Percentiles rank a stretch among this genome's conserved stretches.
phyloP scores from a whole-genome alignment of 345 rosid species.

The Eucalyptus tenuipes region DNA sequence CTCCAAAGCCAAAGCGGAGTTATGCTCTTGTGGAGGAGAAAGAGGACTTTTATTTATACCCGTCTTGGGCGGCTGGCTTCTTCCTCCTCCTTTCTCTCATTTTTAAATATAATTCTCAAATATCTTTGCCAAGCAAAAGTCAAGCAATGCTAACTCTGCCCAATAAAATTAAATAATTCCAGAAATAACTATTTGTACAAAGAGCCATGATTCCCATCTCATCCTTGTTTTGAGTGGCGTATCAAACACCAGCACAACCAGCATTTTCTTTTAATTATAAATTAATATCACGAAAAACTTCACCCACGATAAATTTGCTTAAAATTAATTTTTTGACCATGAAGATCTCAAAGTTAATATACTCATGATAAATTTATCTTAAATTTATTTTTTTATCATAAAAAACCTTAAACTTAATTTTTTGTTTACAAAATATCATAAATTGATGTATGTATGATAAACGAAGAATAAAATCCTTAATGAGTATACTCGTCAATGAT shows the following conservation, averaged over 20 bases:
- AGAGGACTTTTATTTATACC: not conserved
- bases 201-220: not conserved
- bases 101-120: not conserved
- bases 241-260: not conserved
- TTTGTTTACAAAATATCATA: too few relatives aligned
- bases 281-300: too few relatives aligned
- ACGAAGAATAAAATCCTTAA: too few relatives aligned
- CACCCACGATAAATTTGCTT: accelerated
- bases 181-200: not conserved
- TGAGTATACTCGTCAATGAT: accelerated
- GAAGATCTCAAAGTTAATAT: too few relatives aligned
- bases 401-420: too few relatives aligned
- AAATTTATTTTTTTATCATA: too few relatives aligned
- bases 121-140: not conserved
- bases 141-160: not conserved
- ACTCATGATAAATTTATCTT: too few relatives aligned
- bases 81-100: not conserved
- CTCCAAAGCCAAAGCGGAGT: not conserved
- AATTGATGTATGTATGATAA: too few relatives aligned
- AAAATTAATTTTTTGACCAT: too few relatives aligned
- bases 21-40: not conserved
- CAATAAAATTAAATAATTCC: not conserved
- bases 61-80: not conserved
- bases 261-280: too few relatives aligned
- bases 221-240: not conserved